Evolutionary conservation across 2,329 filamentous ascomycete genomes (phyloP).

Genomic region (Pyrenochaeta sp.): DNA sequence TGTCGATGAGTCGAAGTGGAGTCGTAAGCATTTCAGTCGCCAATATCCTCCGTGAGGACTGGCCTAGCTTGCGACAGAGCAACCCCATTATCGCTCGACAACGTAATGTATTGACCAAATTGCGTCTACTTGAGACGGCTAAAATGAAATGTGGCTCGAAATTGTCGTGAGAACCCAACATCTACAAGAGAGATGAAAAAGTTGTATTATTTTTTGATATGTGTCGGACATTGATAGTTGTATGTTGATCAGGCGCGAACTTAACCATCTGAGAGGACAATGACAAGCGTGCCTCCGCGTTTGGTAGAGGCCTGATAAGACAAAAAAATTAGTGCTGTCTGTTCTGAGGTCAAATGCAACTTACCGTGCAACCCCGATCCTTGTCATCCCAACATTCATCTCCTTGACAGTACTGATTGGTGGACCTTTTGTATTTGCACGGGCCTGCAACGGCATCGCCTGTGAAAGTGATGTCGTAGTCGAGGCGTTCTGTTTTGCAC

Average conservation of each 20-base stretch:
- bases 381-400: conserved; percentile 54
- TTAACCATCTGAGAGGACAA: conserved; percentile 39
- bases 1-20: conserved; percentile 2
- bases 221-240: not conserved
- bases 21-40: not conserved
- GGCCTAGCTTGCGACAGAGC: conserved; percentile 18
- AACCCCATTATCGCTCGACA: conserved; percentile 8
- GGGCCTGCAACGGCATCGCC: conserved; percentile 67
- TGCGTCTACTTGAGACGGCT: conserved; percentile 3
- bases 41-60: conserved; percentile 31
- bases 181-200: conserved; percentile 5
- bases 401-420: conserved; percentile 68
- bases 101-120: conserved; percentile 34
- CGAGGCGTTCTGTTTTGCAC: conserved; percentile 71
- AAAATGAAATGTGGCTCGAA: conserved; percentile 1
- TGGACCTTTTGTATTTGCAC: conserved; percentile 69
- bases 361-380: conserved; percentile 80
- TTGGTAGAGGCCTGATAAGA: conserved; percentile 29
- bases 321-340: not conserved
- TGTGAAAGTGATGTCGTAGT: conserved; percentile 80
- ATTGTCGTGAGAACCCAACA: conserved; percentile 8
- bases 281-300: conserved; percentile 31
- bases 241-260: conserved; percentile 1
- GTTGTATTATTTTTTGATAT: not conserved
- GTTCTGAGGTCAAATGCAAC: conserved; percentile 36